Base-by-base conservation (phyloP, 2,329 filamentous ascomycete genomes). In the Pseudogymnoascus sp. region DNA sequence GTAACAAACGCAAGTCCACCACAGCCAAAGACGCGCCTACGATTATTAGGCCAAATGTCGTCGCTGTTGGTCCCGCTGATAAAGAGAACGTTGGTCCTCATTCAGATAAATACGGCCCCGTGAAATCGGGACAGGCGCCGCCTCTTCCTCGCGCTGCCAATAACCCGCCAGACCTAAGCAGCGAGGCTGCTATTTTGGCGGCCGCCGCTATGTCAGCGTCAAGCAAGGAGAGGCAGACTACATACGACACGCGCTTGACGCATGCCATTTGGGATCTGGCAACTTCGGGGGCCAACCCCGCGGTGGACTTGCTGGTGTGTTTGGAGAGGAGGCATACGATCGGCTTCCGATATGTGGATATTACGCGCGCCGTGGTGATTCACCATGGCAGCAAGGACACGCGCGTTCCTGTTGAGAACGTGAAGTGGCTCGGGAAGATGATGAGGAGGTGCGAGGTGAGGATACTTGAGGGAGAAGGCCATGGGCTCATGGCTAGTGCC, bases 291-390 rank as follows among this genome's bases (percentile, higher is more conserved):
- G 92, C 92, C 1, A 97, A 99, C 72, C 94, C 94, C 0, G 93
- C 94, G 0, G 91, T 96, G 0, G 94, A 99, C 74, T 78, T 99
- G 16, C 80, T 99, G 0, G 90, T 97, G 5, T 99, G 94, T 72
- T 81, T 99, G 1, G 94, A 99, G 74, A 86, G 94, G 21, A 84
- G 90, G 29, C 91, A 96, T 69, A 87, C 90, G 0, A 96, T 99
- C 69, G 94, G 94, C 0, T 99, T 99, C 77, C 86, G 92, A 59
- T 99, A 99, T 72, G 93, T 96, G 16, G 94, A 99, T 72, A 96
- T 99, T 67, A 95, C 89, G 5, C 85, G 92, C 7, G 85, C 91
- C 0, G 90, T 97, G 0, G 88, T 97, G 23, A 96, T 99, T 67
- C 93, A 97, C 71, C 94, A 99, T 73, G 94, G 94, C 38, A 91